These are phyloP conservation scores for Sechiopsis laciniata DNA, from an alignment of 306 rosid genomes.

Conservation along the genomic window DNA sequence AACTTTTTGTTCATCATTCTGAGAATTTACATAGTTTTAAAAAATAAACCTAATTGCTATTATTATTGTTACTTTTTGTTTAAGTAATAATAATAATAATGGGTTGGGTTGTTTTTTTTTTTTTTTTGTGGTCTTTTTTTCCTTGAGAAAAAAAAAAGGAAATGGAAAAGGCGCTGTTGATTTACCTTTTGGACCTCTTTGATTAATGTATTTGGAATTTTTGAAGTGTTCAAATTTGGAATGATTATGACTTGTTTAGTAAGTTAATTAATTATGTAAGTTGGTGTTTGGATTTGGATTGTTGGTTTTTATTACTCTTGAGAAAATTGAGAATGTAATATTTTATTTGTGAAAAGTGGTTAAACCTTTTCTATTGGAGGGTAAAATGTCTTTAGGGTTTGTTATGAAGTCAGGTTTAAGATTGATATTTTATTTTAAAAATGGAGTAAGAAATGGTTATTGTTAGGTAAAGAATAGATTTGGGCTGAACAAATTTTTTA, in stretches of 20 bases:
- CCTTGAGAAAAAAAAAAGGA: not conserved
- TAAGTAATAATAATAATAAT: not conserved
- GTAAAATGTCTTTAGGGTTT: not conserved
- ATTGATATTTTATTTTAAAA: no score
- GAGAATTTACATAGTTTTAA: not conserved
- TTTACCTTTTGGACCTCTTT: not conserved
- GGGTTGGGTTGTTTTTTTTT: not conserved
- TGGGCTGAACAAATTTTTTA: not conserved
- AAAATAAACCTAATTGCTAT: not conserved
- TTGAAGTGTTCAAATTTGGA: not conserved
- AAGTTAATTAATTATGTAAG: not conserved
- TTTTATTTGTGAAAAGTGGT: not conserved
- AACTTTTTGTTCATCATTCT: not conserved
- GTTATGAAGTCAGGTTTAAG: not conserved
- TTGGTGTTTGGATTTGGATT: not conserved
- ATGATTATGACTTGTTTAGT: not conserved
- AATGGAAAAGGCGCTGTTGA: not conserved
- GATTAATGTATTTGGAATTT: not conserved
- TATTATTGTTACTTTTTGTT: not conserved
- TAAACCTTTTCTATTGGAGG: not conserved
- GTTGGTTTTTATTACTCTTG: not conserved
- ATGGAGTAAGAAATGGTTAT: no score
- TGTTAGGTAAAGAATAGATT: not conserved
- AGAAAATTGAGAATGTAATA: not conserved
- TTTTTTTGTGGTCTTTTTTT: slow-evolving; percentile 5